phyloP scores from a whole-genome alignment of 2,329 filamentous ascomycete genomes.

The Colletotrichum euphorbiae region DNA sequence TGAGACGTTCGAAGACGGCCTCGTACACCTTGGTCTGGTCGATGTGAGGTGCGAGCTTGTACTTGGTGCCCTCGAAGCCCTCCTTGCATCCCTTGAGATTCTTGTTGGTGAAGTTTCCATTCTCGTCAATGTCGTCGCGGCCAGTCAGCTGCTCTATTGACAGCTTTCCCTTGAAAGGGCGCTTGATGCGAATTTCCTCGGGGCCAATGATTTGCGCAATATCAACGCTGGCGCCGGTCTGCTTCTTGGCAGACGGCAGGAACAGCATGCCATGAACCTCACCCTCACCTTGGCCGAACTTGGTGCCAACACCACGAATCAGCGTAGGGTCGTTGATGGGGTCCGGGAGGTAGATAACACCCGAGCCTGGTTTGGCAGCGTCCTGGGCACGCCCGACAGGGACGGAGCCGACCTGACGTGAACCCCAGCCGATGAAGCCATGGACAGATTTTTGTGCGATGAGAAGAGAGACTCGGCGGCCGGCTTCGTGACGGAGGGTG shows the following conservation, averaged over 20 bases:
- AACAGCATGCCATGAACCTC: conserved; percentile 87
- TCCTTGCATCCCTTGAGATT: conserved; percentile 65
- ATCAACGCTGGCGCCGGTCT: conserved; percentile 81
- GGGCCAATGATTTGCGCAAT: conserved; percentile 84
- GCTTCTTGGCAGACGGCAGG: conserved; percentile 84
- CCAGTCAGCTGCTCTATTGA: conserved; percentile 86
- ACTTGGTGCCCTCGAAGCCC: conserved; percentile 81
- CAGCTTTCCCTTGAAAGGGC: conserved; percentile 82
- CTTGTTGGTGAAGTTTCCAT: conserved; percentile 71
- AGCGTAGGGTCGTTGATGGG: conserved; percentile 86
- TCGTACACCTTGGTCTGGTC: conserved; percentile 95
- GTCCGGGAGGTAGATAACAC: conserved; percentile 89
- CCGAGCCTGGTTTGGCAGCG: conserved; percentile 80
- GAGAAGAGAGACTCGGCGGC: conserved; percentile 89
- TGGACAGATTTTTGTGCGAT: conserved; percentile 97
- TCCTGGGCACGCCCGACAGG: conserved; percentile 95
- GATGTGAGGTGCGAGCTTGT: conserved; percentile 90
- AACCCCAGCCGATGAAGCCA: conserved; percentile 90
- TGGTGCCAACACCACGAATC: conserved; percentile 81
- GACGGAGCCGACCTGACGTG: conserved; percentile 86
- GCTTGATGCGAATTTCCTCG: conserved; percentile 87
- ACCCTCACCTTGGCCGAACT: conserved; percentile 79
- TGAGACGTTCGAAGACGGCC: conserved; percentile 87
- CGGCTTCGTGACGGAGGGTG: conserved; percentile 86
- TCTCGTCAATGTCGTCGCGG: conserved; percentile 75